Evolutionary conservation across 164 flowering plant species (phyloP), one percentile per base, ranked within the genome.

Genomic region (Malania oleifera): DNA sequence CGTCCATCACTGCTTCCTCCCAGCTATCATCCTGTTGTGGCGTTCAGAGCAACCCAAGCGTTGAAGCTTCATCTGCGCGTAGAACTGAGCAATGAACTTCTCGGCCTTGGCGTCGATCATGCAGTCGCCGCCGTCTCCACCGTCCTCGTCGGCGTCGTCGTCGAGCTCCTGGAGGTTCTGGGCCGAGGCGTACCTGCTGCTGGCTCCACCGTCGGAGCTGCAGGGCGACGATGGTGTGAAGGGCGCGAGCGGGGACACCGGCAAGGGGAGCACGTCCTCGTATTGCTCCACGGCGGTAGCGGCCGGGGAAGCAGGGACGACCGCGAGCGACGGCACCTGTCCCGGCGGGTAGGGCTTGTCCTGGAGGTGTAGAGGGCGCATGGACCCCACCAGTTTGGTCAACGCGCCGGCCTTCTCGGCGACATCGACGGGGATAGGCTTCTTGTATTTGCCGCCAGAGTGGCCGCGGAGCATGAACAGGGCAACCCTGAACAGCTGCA

Each of bases 31-130:
- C 24, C 25, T 37, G 17, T 27, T 61, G 60, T 58, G 37, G 23
- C 65, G 67, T n/a, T 62, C 25, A 19, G 60, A 2, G 18, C 73
- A 70, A 12, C 50, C 64, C 56, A 59, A 2, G 15, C 67, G 71
- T 52, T 83, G 83, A 28, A 79, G 67, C 80, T 74, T 80, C 71
- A 89, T 85, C 56, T 85, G 79, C 25, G 72, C 68, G 40, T 90
- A 87, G 52, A 90, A 90, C 5, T 70, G 71, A 5, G 86, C 75
- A 9, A 90, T 90, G 62, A 87, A 90, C 58, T 79, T 75, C 60
- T 87, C 95, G 0, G 97, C 95, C 71, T 77, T 82, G 12, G 59
- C 63, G 46, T 85, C 91, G 31, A 85, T 87, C 79, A 67, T 71
- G 24, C 73, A 77, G 47, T 85, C 87, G 5, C 80, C 85, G 19